Percentiles rank a stretch among this genome's conserved stretches.
phyloP scores from a whole-genome alignment of 768 basidiomycete genomes.

The Fomitopsis serialis region DNA sequence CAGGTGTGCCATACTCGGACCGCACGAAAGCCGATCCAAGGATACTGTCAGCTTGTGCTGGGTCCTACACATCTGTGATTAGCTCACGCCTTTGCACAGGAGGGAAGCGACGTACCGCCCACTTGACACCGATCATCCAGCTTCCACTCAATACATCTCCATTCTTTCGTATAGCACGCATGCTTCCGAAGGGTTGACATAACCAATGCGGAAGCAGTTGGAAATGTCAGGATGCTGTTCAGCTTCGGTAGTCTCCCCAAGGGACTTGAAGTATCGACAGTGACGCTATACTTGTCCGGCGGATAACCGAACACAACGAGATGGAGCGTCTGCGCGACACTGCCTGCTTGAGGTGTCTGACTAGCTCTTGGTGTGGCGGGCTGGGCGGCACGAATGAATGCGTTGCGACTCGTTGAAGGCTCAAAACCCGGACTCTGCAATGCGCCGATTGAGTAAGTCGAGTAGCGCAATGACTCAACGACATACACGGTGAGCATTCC shows the following conservation, averaged over 20 bases:
- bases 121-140: constrained; percentile 85
- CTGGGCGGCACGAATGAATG: constrained; percentile 17
- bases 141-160: constrained; percentile 71
- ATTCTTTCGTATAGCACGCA: constrained; percentile 76
- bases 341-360: constrained; percentile 16
- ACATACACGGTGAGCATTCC: constrained; percentile 44
- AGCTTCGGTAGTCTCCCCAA: constrained; percentile 67
- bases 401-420: constrained; percentile 30
- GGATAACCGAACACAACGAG: constrained; percentile 90
- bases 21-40: constrained; percentile 33
- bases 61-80: constrained; percentile 39
- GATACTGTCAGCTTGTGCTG: constrained; percentile 48
- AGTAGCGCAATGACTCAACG: background rate
- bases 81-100: background rate
- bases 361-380: constrained; percentile 15
- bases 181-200: constrained; percentile 65
- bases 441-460: constrained; percentile 3
- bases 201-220: constrained; percentile 83
- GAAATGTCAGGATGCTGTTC: constrained; percentile 62
- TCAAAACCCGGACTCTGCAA: constrained; percentile 37
- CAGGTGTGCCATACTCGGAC: constrained; percentile 10
- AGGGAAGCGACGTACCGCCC: constrained; percentile 59
- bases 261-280: constrained; percentile 70
- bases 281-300: constrained; percentile 64
- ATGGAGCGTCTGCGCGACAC: constrained; percentile 42